These are phyloP conservation scores for Pleurozium schreberi DNA, from an alignment of 225 moss, liverwort and hornwort genomes.

Conservation along the genomic window DNA sequence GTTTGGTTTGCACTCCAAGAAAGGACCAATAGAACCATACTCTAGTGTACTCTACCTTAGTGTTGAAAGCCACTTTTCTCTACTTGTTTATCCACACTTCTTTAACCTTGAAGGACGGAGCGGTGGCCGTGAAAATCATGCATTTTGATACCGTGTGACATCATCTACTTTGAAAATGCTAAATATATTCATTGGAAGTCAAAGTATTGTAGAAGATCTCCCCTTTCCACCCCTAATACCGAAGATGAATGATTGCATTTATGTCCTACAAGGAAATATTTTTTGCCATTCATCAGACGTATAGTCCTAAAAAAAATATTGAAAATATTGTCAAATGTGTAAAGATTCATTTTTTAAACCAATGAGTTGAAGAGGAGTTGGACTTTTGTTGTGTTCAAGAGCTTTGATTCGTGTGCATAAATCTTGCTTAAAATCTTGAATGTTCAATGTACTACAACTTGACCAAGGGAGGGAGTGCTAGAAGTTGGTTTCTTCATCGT, in stretches of 20 bases:
- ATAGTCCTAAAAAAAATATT: no score
- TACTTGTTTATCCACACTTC: neutral
- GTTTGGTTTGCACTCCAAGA: neutral
- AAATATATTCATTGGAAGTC: no score
- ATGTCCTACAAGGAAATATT: no score
- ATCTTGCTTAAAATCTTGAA: neutral
- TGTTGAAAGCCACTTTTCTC: rapidly evolving
- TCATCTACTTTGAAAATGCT: no score
- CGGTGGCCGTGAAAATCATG: no score
- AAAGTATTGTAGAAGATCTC: no score
- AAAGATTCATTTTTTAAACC: neutral
- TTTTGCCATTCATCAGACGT: no score
- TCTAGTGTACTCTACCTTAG: no score
- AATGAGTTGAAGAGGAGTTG: neutral
- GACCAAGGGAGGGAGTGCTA: neutral
- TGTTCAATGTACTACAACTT: neutral
- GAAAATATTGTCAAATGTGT: neutral
- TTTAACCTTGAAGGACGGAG: no score
- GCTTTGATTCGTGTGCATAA: rapidly evolving
- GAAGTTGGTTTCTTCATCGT: neutral
- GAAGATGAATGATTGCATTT: no score
- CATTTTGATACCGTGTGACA: no score
- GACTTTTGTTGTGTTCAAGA: neutral
- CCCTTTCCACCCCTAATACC: no score
- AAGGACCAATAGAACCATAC: neutral